A percentile compares a stretch with the other conserved stretches of the same genome.
These are phyloP conservation scores for Puccinia polysora DNA, from an alignment of 1,284 basidiomycete genomes.

Conservation along the genomic window DNA sequence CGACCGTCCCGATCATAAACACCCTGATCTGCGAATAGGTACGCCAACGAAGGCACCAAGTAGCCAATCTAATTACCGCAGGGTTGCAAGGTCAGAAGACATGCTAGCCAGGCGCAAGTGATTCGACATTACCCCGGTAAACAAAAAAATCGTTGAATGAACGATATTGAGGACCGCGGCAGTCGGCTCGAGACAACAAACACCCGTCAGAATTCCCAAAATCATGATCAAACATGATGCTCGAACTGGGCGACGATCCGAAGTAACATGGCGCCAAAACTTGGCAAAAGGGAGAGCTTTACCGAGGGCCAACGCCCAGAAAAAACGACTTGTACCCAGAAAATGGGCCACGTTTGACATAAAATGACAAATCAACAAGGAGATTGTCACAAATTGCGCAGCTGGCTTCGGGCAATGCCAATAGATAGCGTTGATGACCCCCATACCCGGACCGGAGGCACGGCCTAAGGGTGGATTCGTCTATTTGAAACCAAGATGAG, in stretches of 20 bases:
- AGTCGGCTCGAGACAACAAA: neutral
- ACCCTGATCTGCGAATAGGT: slow-evolving; percentile 23
- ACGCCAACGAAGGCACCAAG: slow-evolving; percentile 18
- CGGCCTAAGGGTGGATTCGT: slow-evolving; percentile 12
- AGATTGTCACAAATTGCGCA: slow-evolving; percentile 19
- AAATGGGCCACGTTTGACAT: slow-evolving; percentile 22
- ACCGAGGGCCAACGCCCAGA: slow-evolving; percentile 42
- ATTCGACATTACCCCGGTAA: neutral
- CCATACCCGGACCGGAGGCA: neutral
- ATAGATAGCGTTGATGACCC: slow-evolving; percentile 24
- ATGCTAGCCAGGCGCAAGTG: neutral
- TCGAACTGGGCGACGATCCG: slow-evolving; percentile 9
- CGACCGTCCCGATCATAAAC: slow-evolving; percentile 32
- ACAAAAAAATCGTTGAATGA: too few relatives aligned
- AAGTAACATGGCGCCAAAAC: slow-evolving; percentile 13
- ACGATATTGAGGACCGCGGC: neutral
- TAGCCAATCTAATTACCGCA: slow-evolving; percentile 16
- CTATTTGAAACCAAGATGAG: neutral
- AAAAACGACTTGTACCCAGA: slow-evolving; percentile 27
- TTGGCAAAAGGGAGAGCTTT: slow-evolving; percentile 22
- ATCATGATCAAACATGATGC: slow-evolving; percentile 13
- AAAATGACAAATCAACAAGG: slow-evolving; percentile 8
- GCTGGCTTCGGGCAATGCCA: slow-evolving; percentile 29
- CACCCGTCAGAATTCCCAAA: neutral
- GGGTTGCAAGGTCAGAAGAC: neutral